Percentiles rank a stretch among this genome's conserved stretches.
phyloP scores from a whole-genome alignment of 371 early-diverging fungal genomes.

The Mucor ambiguus region DNA sequence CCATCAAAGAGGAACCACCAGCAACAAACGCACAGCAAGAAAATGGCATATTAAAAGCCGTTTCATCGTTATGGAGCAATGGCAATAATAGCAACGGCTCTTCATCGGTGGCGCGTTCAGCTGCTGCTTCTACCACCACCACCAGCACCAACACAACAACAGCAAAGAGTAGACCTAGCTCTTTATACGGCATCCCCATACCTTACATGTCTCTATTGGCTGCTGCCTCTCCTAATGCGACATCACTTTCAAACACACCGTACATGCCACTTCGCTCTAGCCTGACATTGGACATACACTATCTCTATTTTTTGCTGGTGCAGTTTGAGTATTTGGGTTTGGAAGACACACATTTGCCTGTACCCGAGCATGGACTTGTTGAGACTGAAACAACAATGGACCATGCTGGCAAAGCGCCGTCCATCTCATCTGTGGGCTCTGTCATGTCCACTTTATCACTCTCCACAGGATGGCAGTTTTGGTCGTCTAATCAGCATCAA shows the following conservation, averaged over 20 bases:
- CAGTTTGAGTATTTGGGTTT: conserved; percentile 65
- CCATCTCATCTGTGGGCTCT: conserved; percentile 61
- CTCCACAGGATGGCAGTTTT: conserved; percentile 66
- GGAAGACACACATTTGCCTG: conserved; percentile 48
- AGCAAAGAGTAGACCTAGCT: conserved; percentile 24
- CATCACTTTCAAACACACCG: conserved; percentile 34
- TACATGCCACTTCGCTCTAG: conserved; percentile 46
- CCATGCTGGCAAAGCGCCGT: conserved; percentile 41
- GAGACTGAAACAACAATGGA: conserved; percentile 34
- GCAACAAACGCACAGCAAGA: conserved; percentile 9
- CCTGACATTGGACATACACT: conserved; percentile 60
- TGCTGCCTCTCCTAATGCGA: conserved; percentile 41
- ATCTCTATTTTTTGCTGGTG: conserved; percentile 60
- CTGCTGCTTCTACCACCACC: background rate
- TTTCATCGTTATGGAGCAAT: conserved; percentile 22
- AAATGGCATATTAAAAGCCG: conserved; percentile 22
- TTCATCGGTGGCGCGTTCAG: conserved; percentile 9
- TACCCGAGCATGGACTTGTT: conserved; percentile 40
- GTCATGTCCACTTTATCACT: conserved; percentile 62
- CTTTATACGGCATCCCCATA: conserved; percentile 32
- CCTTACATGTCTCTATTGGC: conserved; percentile 52
- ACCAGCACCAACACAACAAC: conserved; percentile 33
- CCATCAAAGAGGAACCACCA: conserved; percentile 15
- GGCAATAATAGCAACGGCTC: conserved; percentile 7
- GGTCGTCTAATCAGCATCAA: conserved; percentile 39